phyloP scores from a whole-genome alignment of 495 filamentous ascomycete species.

The Bathelium albidoporum region DNA sequence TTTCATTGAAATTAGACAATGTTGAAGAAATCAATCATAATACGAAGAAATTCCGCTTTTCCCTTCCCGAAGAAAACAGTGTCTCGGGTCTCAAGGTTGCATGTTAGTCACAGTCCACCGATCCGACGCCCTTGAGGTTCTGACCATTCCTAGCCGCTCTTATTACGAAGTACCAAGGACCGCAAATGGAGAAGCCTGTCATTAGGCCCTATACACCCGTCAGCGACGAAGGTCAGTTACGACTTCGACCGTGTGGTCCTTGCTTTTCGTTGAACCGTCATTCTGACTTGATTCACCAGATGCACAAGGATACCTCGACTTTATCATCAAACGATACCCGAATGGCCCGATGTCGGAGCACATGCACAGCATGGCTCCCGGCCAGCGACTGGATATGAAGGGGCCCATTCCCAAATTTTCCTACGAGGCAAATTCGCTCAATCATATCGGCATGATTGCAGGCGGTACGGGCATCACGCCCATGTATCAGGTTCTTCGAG shows the following conservation, averaged over 20 bases:
- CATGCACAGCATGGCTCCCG: constrained; percentile 69
- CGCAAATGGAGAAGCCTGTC: constrained; percentile 66
- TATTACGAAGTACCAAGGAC: constrained; percentile 76
- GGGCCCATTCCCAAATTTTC: constrained; percentile 91
- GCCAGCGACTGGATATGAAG: constrained; percentile 79
- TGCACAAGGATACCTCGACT: constrained; percentile 67
- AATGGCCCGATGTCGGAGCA: constrained; percentile 84
- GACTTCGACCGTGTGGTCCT: not conserved
- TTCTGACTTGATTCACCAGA: constrained; percentile 32
- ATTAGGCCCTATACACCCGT: constrained; percentile 88
- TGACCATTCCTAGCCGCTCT: constrained; percentile 48
- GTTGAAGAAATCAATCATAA: constrained; percentile 74
- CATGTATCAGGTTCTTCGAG: constrained; percentile 74
- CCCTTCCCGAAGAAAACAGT: constrained; percentile 70
- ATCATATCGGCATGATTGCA: constrained; percentile 83
- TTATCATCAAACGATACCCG: constrained; percentile 84
- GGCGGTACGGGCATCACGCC: constrained; percentile 95
- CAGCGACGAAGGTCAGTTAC: constrained; percentile 66
- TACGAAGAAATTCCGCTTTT: constrained; percentile 79
- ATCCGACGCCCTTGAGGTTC: not conserved
- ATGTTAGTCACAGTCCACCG: constrained; percentile 37
- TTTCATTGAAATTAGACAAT: constrained; percentile 68
- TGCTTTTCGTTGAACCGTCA: not conserved
- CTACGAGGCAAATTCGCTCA: constrained; percentile 88
- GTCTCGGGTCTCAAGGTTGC: constrained; percentile 72